Percentiles rank a stretch among this genome's conserved stretches.
phyloP scores from a whole-genome alignment of 2,329 filamentous ascomycete species.

The Diaporthe caulivora region DNA sequence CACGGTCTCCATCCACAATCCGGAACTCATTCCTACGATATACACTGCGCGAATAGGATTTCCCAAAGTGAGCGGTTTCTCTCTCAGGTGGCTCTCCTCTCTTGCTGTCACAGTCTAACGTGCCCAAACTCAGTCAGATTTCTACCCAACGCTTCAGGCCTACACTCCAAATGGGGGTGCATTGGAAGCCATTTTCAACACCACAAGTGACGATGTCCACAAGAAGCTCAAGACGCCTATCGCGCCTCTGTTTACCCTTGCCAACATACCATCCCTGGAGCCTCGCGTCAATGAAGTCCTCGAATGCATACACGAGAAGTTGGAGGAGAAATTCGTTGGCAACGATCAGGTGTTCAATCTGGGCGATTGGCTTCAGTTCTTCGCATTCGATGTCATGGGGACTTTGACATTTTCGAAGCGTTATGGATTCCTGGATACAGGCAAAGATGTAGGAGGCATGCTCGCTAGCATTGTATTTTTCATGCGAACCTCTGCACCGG shows the following conservation, averaged over 20 bases:
- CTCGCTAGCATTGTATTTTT: slow-evolving; percentile 43
- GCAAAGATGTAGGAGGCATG: slow-evolving; percentile 46
- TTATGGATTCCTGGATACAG: slow-evolving; percentile 47
- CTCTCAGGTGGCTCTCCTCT: background rate
- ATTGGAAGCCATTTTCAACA: slow-evolving; percentile 47
- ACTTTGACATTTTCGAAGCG: slow-evolving; percentile 47
- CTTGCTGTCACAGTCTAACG: background rate
- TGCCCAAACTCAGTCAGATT: slow-evolving; percentile 41
- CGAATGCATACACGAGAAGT: slow-evolving; percentile 37
- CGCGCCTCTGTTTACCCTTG: slow-evolving; percentile 43
- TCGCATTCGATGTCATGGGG: slow-evolving; percentile 50
- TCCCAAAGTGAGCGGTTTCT: slow-evolving; percentile 40
- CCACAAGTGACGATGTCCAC: slow-evolving; percentile 48
- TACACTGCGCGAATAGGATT: slow-evolving; percentile 43
- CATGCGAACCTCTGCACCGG: slow-evolving; percentile 43
- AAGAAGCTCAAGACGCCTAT: slow-evolving; percentile 46
- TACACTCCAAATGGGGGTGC: slow-evolving; percentile 42
- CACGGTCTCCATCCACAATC: slow-evolving; percentile 60
- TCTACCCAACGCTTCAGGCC: slow-evolving; percentile 45
- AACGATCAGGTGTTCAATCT: slow-evolving; percentile 39
- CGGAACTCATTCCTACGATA: slow-evolving; percentile 43
- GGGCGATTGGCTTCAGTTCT: slow-evolving; percentile 48
- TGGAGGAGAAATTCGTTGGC: slow-evolving; percentile 40
- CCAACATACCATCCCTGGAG: slow-evolving; percentile 43
- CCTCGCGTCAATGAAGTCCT: slow-evolving; percentile 43